Evolutionary conservation across 768 basidiomycete genomes (phyloP).

Genomic region (Amanita rimosa): DNA sequence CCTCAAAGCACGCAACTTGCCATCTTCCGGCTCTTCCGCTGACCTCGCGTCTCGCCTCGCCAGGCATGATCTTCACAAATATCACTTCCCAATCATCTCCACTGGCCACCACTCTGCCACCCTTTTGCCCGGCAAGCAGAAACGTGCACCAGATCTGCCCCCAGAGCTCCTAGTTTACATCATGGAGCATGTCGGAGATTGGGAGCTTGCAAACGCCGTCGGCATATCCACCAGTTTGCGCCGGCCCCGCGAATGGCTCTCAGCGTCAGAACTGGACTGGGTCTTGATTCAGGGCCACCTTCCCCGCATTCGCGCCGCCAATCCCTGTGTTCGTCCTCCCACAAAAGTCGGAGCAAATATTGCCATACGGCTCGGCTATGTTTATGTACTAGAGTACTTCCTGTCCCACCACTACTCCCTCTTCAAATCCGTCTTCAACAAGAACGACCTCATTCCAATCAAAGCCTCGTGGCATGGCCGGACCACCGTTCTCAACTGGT

Average conservation of each 20-base stretch:
- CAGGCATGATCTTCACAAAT: constrained; percentile 65
- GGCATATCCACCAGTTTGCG: constrained; percentile 60
- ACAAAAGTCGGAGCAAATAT: constrained; percentile 59
- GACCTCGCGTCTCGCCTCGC: constrained; percentile 66
- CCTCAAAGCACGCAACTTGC: constrained; percentile 61
- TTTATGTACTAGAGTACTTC: constrained; percentile 65
- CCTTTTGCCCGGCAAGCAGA: constrained; percentile 14
- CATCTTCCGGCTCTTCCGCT: constrained; percentile 44
- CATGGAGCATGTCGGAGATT: constrained; percentile 69
- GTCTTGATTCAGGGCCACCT: constrained; percentile 61
- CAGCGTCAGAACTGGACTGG: constrained; percentile 56
- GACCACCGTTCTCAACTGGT: constrained; percentile 67
- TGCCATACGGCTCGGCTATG: constrained; percentile 64
- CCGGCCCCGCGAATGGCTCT: constrained; percentile 59
- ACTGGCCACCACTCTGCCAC: constrained; percentile 17
- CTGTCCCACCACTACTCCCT: constrained; percentile 51
- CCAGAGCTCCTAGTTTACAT: constrained; percentile 70
- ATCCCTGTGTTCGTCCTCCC: constrained; percentile 44
- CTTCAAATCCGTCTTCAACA: constrained; percentile 50
- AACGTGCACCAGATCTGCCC: constrained; percentile 47
- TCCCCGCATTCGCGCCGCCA: constrained; percentile 46
- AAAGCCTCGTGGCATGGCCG: constrained; percentile 73
- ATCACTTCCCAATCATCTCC: constrained; percentile 39
- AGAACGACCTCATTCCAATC: constrained; percentile 60
- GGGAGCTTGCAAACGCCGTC: constrained; percentile 75